Base-by-base conservation (phyloP, 148 eudicot species). In the Mesembryanthemum crystallinum region DNA sequence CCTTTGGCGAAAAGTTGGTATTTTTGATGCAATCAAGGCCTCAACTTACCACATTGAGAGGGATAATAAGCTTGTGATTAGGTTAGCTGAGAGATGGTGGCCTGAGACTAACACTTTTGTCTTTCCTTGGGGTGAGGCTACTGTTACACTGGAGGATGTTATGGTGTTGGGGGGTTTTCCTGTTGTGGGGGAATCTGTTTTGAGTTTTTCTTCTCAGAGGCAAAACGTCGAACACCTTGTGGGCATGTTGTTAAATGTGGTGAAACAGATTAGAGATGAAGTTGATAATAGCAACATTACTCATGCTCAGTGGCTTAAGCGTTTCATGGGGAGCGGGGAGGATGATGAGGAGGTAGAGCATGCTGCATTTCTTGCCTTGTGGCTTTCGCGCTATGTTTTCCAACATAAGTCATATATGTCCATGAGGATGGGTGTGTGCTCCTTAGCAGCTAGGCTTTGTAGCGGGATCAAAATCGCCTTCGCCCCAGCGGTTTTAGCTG, bases 371-470 rank as follows among this genome's bases (percentile, higher is more conserved):
- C 81, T 88, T 12, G 57, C 77, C 23, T 11, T 65, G 1, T 88
- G 89, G 91, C 69, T 88, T 8, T 86, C 89, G 0, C 72, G 85
- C 72, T 81, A 78, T 33, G 86, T 88, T 1, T 77, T 86, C 83
- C 82, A 0, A 0, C 35, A 10, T 29, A 51, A 66, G 43, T n/a
- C 30, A 54, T 0, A 51, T 84, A 25, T 25, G n/a, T 55, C 71
- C 69, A 78, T 78, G 9, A 45, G 49, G 49, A 11, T 39, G 52
- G 21, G 25, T 55, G 84, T 24, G 87, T 85, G 8, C 67, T 80
- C 21, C 64, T 69, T 88, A n/a, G 61, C 91, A 49, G 14, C 14
- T 29, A 64, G 67, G 33, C 43, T 28, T 64, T 64, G 32, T 35
- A 81, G 80, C 23, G 91, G 89, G 6, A 64, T 49, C 3, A 51